Percentiles rank a stretch among this genome's conserved stretches.
Conservation (phyloP, 768 basidiomycete genomes). For the Pleurotus tuber-regium region DNA sequence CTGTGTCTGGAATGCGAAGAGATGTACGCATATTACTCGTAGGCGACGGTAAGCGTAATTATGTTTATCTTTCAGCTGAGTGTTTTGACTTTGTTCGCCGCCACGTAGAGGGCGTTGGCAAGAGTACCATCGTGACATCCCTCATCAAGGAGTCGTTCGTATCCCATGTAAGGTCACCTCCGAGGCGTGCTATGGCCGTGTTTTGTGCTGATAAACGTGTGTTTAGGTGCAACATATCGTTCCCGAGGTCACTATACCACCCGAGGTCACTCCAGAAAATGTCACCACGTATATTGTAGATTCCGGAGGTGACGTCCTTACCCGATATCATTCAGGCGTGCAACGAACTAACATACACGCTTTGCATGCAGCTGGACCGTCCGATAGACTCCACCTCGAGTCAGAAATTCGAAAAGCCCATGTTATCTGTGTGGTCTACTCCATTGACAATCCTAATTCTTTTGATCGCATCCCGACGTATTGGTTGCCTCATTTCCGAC, state of each 20-base stretch:
- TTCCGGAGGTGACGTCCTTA: slow-evolving; percentile 70
- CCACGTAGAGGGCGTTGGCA: slow-evolving; percentile 87
- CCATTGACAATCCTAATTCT: slow-evolving; percentile 93
- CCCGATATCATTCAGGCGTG: slow-evolving; percentile 23
- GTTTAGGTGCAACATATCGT: slow-evolving; percentile 88
- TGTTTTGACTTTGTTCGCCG: slow-evolving; percentile 13
- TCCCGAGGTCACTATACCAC: slow-evolving; percentile 97
- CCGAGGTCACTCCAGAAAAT: slow-evolving; percentile 95
- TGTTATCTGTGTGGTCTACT: slow-evolving; percentile 97
- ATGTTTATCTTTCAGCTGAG: too few species aligned
- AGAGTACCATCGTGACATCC: slow-evolving; percentile 95
- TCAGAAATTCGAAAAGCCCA: slow-evolving; percentile 96
- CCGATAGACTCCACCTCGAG: slow-evolving; percentile 86
- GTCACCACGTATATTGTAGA: slow-evolving; percentile 98
- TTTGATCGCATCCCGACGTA: slow-evolving; percentile 98
- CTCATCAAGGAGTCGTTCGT: slow-evolving; percentile 96
- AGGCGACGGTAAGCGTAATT: slow-evolving; percentile 72
- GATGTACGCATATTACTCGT: slow-evolving; percentile 94
- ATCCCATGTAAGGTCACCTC: slow-evolving; percentile 59
- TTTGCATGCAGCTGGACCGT: slow-evolving; percentile 63
- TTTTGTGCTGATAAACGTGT: not conserved
- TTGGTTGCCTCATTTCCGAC: slow-evolving; percentile 94
- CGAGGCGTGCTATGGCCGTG: slow-evolving; percentile 13
- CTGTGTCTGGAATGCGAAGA: slow-evolving; percentile 60
- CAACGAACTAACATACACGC: slow-evolving; percentile 1